phyloP scores from a whole-genome alignment of 2,329 filamentous ascomycete genomes.

The Aspergillus luchuensis region DNA sequence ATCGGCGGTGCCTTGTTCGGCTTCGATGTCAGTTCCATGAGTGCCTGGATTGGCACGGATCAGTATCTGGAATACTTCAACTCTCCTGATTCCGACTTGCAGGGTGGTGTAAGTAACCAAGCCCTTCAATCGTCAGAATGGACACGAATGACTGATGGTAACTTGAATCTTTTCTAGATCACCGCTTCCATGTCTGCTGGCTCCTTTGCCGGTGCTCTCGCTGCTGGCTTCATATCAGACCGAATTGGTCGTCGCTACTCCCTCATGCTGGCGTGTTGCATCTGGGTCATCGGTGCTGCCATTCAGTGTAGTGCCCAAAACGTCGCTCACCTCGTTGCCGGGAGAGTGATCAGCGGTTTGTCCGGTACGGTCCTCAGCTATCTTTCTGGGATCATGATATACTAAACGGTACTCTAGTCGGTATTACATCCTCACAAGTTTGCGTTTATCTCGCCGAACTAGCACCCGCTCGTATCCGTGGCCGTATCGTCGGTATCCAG shows the following conservation, averaged over 20 bases:
- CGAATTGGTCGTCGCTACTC: conserved; percentile 44
- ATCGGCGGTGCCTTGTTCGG: conserved; percentile 60
- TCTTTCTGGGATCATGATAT: background rate
- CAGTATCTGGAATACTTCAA: conserved; percentile 60
- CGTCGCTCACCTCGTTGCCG: conserved; percentile 47
- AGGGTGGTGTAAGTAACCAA: conserved; percentile 35
- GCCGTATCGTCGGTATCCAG: conserved; percentile 47
- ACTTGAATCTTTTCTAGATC: conserved; percentile 49
- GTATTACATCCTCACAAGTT: conserved; percentile 48
- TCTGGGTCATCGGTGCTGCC: conserved; percentile 40
- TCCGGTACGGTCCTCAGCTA: conserved; percentile 18
- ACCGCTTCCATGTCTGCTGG: conserved; percentile 71
- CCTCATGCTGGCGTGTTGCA: conserved; percentile 38
- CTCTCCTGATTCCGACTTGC: conserved; percentile 42
- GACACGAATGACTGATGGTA: conserved; percentile 25
- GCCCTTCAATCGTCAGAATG: background rate
- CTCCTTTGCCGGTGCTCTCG: conserved; percentile 64
- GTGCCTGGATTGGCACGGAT: conserved; percentile 51
- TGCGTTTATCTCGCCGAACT: conserved; percentile 50
- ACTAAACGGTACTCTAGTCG: conserved; percentile 29
- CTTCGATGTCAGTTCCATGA: conserved; percentile 56
- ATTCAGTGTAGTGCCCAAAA: conserved; percentile 37
- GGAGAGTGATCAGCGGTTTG: conserved; percentile 50
- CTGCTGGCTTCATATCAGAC: conserved; percentile 41
- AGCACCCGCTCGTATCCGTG: conserved; percentile 45